Conservation (phyloP, 140 eudicot genomes). For the Oenanthe javanica region DNA sequence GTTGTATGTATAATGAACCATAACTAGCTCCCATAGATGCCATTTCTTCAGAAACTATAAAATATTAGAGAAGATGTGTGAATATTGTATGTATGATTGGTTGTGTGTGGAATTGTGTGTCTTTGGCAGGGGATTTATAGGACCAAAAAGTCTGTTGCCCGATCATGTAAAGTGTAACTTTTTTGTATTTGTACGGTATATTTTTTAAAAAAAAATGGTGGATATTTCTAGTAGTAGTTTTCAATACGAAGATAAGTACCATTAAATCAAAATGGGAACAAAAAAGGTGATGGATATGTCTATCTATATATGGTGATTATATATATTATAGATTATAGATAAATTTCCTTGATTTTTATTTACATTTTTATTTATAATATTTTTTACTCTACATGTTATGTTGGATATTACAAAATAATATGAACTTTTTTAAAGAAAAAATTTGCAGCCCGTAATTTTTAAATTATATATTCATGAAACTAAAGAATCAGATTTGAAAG, state of each 20-base stretch:
- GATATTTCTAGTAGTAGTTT: neutral
- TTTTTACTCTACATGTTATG: too few species aligned
- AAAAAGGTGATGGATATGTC: neutral
- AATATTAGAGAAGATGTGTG: neutral
- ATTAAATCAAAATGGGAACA: neutral
- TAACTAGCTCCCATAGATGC: conserved; percentile 5
- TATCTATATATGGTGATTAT: neutral
- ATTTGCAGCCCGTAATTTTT: too few species aligned
- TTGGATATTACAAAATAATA: too few species aligned
- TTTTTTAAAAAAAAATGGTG: neutral
- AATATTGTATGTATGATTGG: neutral
- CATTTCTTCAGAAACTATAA: neutral
- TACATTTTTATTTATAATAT: too few species aligned
- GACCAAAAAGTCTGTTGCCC: neutral
- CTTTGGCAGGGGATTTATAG: neutral
- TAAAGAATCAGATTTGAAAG: too few species aligned
- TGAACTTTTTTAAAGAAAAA: too few species aligned
- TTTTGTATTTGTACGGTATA: neutral
- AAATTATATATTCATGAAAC: too few species aligned
- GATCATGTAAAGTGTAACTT: neutral
- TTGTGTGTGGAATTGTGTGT: neutral
- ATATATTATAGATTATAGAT: too few species aligned
- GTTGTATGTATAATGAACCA: neutral
- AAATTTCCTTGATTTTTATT: too few species aligned
- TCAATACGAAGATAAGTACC: neutral